Conservation (phyloP, 768 basidiomycete species). For the Mycena kentingensis region DNA sequence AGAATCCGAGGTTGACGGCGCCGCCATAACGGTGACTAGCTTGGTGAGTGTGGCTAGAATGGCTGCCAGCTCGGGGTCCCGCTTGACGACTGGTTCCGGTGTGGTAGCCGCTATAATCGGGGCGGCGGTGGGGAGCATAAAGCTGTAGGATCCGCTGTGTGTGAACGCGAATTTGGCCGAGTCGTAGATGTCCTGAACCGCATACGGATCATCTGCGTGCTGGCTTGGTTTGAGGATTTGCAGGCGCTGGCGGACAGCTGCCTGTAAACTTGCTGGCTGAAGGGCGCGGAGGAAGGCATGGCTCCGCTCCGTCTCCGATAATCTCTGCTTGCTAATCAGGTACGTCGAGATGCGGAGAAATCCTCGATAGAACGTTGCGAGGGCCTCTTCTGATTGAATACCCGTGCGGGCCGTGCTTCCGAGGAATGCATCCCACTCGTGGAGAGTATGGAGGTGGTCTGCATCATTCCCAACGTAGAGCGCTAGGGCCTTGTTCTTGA, state of each 20-base stretch:
- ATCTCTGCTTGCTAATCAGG: conserved; percentile 13
- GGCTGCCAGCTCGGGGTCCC: too few species aligned
- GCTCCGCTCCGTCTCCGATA: conserved; percentile 20
- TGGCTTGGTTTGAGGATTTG: conserved; percentile 23
- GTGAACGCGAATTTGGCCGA: conserved; percentile 24
- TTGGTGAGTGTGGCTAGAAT: too few species aligned
- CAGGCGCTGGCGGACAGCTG: conserved; percentile 13
- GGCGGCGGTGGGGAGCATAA: too few species aligned
- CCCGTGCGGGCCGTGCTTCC: conserved; percentile 12
- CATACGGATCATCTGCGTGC: conserved; percentile 27
- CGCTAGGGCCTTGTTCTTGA: conserved; percentile 23
- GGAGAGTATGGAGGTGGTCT: conserved; percentile 15
- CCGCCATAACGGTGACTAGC: too few species aligned
- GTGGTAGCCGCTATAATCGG: too few species aligned
- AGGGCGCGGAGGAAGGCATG: conserved; percentile 20
- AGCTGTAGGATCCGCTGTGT: too few species aligned
- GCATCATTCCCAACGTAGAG: conserved; percentile 25
- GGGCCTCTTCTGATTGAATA: conserved; percentile 14
- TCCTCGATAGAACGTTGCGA: conserved; percentile 20
- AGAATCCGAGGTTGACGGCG: too few species aligned
- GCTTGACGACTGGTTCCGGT: conserved; percentile 25
- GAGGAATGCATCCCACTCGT: conserved; percentile 27
- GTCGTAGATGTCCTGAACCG: conserved; percentile 18
- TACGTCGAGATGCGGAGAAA: conserved; percentile 23
- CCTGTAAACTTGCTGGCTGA: neutral